A percentile compares a stretch with the other conserved stretches of the same genome.
Conservation (phyloP, 176 grass and related monocot genomes). For the Oryza longistaminata region DNA sequence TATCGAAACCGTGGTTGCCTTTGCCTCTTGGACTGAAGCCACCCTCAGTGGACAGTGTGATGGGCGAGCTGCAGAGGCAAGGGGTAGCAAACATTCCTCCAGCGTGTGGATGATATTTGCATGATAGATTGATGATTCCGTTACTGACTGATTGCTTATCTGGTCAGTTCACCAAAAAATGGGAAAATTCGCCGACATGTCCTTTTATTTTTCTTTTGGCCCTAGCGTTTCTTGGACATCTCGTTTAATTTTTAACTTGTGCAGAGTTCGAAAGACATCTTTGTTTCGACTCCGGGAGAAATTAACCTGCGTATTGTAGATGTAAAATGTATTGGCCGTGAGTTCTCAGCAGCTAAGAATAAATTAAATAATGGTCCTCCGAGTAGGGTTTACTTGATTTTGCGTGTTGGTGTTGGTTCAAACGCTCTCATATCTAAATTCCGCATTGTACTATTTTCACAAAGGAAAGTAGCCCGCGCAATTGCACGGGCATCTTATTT, state of each 20-base stretch:
- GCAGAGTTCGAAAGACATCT: background rate
- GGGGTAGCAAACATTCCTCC: constrained; percentile 64
- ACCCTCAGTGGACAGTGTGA: constrained; percentile 67
- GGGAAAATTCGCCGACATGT: constrained; percentile 32
- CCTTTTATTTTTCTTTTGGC: background rate
- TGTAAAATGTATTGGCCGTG: background rate
- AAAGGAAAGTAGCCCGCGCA: too few relatives aligned
- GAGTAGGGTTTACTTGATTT: background rate
- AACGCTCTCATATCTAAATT: too few relatives aligned
- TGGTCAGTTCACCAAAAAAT: background rate
- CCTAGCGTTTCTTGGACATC: background rate
- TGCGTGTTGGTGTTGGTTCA: background rate
- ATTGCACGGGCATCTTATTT: too few relatives aligned
- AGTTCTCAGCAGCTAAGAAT: background rate
- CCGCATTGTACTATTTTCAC: too few relatives aligned
- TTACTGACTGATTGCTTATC: background rate
- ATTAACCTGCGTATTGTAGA: constrained; percentile 6
- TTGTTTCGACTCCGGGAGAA: background rate
- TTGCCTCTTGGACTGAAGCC: constrained; percentile 87
- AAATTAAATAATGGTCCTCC: background rate
- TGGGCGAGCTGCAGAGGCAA: constrained; percentile 71
- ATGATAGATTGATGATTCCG: background rate
- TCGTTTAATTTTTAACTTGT: constrained; percentile 14
- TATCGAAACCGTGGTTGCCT: constrained; percentile 80
- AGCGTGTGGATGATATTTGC: constrained; percentile 35